Conservation (phyloP, 2,329 filamentous ascomycete genomes). For the Xylariaceae sp. region DNA sequence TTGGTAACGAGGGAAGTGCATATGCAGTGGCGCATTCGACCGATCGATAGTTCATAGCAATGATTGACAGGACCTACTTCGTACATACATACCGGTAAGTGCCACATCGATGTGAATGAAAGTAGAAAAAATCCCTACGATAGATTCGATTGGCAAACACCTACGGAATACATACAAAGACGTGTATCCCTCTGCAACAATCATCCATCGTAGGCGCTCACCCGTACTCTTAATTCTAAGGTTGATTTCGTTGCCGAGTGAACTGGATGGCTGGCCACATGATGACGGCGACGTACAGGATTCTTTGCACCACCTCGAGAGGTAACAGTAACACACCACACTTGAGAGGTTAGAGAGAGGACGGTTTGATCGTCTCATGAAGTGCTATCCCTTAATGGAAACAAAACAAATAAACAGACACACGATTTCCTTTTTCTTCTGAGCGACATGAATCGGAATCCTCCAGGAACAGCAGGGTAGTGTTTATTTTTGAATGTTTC, state of each 20-base stretch:
- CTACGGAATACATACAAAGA: no score
- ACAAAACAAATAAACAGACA: neutral
- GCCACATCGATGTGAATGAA: no score
- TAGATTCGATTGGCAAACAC: no score
- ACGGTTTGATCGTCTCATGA: neutral
- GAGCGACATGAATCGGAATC: neutral
- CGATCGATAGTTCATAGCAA: slow-evolving; percentile 7
- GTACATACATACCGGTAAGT: neutral
- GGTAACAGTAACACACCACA: neutral
- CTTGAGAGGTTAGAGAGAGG: neutral
- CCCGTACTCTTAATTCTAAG: neutral
- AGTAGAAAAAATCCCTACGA: no score
- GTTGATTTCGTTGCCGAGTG: neutral
- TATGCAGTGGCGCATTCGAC: slow-evolving; percentile 3
- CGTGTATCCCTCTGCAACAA: no score
- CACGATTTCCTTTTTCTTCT: neutral
- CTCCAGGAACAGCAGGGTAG: neutral
- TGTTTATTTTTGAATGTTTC: neutral
- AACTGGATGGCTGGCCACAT: neutral
- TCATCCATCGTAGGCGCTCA: neutral
- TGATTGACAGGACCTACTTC: neutral
- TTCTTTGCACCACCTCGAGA: neutral
- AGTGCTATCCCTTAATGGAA: neutral
- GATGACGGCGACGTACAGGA: neutral
- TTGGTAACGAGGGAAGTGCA: slow-evolving; percentile 3